A percentile compares a stretch with the other conserved stretches of the same genome.
Evolutionary conservation across 2,329 filamentous ascomycete species (phyloP).

Genomic region (Penicillium expansum): DNA sequence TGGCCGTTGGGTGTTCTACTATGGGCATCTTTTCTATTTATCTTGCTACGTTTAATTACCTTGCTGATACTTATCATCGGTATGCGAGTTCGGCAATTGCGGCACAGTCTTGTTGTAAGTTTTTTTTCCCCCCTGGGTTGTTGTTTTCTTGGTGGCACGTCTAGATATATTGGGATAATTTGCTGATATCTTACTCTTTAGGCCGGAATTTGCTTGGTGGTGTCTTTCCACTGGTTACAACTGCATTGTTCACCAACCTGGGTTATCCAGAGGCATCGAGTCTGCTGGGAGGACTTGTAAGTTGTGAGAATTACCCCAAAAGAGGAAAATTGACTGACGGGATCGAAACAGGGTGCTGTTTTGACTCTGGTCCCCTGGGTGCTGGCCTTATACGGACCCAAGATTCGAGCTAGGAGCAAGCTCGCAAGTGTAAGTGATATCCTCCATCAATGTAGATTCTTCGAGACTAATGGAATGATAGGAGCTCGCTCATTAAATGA

Average conservation of each 20-base stretch:
- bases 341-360: slow-evolving; percentile 43
- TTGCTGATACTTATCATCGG: slow-evolving; percentile 81
- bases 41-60: slow-evolving; percentile 86
- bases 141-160: neutral
- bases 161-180: neutral
- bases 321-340: slow-evolving; percentile 4
- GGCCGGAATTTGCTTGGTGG: slow-evolving; percentile 76
- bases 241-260: slow-evolving; percentile 68
- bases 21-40: slow-evolving; percentile 87
- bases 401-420: slow-evolving; percentile 70
- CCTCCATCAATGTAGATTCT: too few species aligned
- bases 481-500: slow-evolving; percentile 20
- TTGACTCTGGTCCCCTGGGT: slow-evolving; percentile 86
- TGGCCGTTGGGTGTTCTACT: slow-evolving; percentile 71
- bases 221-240: slow-evolving; percentile 73
- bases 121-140: neutral
- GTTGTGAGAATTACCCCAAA: slow-evolving; percentile 4
- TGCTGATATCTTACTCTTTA: slow-evolving; percentile 11
- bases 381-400: slow-evolving; percentile 72
- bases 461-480: slow-evolving; percentile 6
- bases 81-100: slow-evolving; percentile 85
- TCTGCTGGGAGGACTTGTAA: slow-evolving; percentile 70
- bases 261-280: slow-evolving; percentile 70
- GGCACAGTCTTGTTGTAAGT: slow-evolving; percentile 72
- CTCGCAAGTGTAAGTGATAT: slow-evolving; percentile 61